Percentiles rank a stretch among this genome's conserved stretches.
These are phyloP conservation scores for Rhizophagus prolifer DNA, from an alignment of 192 early-diverging fungal species.

Conservation along the genomic window DNA sequence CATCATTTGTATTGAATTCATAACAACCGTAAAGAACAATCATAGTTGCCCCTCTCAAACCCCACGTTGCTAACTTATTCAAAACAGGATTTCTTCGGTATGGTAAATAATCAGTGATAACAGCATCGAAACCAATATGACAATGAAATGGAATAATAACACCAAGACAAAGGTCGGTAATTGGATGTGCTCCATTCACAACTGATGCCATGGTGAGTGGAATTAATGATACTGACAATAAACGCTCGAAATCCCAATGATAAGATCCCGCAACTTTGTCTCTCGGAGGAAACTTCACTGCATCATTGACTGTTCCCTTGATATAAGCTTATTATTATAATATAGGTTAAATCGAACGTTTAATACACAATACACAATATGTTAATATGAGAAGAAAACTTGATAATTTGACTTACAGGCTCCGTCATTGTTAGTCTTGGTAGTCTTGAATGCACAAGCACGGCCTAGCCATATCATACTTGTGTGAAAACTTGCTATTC, in stretches of 20 bases:
- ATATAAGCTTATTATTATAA: constrained; percentile 14
- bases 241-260: constrained; percentile 96
- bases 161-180: constrained; percentile 87
- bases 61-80: constrained; percentile 62
- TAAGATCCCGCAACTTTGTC: constrained; percentile 82
- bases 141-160: constrained; percentile 88
- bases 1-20: constrained; percentile 93
- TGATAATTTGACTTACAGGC: neutral
- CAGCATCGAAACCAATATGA: constrained; percentile 80
- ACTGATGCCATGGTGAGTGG: constrained; percentile 80
- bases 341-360: neutral
- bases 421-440: neutral
- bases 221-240: constrained; percentile 68
- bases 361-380: too few species aligned
- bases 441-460: neutral
- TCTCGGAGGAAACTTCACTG: constrained; percentile 14
- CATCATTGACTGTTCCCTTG: constrained; percentile 24
- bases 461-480: neutral
- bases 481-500: neutral
- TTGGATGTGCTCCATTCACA: constrained; percentile 76
- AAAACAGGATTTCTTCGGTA: constrained; percentile 58
- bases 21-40: constrained; percentile 82
- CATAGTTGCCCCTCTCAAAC: constrained; percentile 69
- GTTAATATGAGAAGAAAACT: neutral
- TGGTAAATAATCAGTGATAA: constrained; percentile 84